Evolutionary conservation across 139 green algal genomes (phyloP), one percentile per base, ranked within the genome.

Genomic region (Closterium sp.): DNA sequence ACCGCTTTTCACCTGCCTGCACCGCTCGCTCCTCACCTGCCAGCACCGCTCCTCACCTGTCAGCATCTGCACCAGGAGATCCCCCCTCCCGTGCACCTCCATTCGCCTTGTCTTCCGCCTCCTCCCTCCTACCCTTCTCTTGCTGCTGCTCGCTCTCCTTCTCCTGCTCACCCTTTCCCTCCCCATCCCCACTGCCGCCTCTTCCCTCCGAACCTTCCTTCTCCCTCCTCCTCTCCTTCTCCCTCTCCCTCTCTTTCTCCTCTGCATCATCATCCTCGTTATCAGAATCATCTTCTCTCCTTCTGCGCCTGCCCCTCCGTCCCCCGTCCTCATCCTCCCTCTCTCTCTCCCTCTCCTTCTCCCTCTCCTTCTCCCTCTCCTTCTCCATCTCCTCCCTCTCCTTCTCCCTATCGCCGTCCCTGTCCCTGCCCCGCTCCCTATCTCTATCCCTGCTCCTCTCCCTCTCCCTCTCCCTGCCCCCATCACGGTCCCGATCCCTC

Each of bases 301-400:
- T 50, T 50, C 38, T 50, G 38, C 38, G 38, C 38, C 38, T 50
- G 6, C 38, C 38, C 38, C 38, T 50, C 38, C 38, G 38, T 9
- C 38, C 38, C 38, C 38, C 38, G 38, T 50, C 32, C 34, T 91
- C 89, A 29, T 31, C 70, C 89, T 27, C 89, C 70, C 31, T 27
- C 32, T 91, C 89, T 32, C 89, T 91, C 89, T 27, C 32, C 24
- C 89, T 27, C 89, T 91, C 89, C 89, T 31, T 91, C 89, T 22
- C 28, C 21, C 30, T 22, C 21, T 42, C 88, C 88, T 24, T 42
- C 88, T 86, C 32, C 32, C 89, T 86, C 89, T 91, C 89, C 7
- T 70, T 32, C 88, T 86, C 89, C 24, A 29, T 86, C 32, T 50
- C 29, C 32, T 32, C 30, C 27, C 29, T 50, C 32, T 91, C 89